phyloP scores from a whole-genome alignment of 495 filamentous ascomycete species.

The Aspergillus ellipticus region DNA sequence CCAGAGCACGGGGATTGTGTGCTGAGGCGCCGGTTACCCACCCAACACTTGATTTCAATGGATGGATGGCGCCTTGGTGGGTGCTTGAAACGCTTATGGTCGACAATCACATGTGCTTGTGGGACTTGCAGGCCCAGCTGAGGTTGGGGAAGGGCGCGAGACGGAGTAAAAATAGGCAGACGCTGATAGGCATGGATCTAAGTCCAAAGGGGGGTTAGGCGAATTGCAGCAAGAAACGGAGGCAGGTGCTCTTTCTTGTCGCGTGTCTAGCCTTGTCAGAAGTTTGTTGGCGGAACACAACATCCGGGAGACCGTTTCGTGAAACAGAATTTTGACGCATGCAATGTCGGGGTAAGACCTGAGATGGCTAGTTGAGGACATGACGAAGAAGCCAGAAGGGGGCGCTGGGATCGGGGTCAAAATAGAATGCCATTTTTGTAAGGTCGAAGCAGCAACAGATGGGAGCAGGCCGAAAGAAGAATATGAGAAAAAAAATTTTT shows the following conservation, averaged over 20 bases:
- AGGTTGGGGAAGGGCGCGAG: too few relatives aligned
- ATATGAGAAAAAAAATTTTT: neutral
- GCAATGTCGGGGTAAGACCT: slow-evolving; percentile 13
- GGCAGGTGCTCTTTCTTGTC: slow-evolving; percentile 3
- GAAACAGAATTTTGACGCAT: slow-evolving; percentile 22
- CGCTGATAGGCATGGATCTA: neutral
- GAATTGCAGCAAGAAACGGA: neutral
- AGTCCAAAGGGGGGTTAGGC: neutral
- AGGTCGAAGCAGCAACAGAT: neutral
- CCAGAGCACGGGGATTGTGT: neutral
- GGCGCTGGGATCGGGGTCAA: slow-evolving; percentile 4
- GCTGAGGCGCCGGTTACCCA: neutral
- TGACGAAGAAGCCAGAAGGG: neutral
- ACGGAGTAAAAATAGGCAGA: neutral
- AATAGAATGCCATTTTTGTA: neutral
- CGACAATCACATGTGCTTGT: neutral
- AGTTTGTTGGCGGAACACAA: slow-evolving; percentile 24
- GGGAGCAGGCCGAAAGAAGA: neutral
- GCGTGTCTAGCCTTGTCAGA: slow-evolving; percentile 18
- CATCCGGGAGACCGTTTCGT: slow-evolving; percentile 27
- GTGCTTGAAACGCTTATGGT: neutral
- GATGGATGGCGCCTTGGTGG: neutral
- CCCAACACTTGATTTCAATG: neutral
- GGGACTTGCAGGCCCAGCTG: neutral
- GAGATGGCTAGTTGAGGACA: slow-evolving; percentile 3